A percentile compares a stretch with the other conserved stretches of the same genome.
Conservation (phyloP, 208 protist species). For the Porcisia deanei region DNA sequence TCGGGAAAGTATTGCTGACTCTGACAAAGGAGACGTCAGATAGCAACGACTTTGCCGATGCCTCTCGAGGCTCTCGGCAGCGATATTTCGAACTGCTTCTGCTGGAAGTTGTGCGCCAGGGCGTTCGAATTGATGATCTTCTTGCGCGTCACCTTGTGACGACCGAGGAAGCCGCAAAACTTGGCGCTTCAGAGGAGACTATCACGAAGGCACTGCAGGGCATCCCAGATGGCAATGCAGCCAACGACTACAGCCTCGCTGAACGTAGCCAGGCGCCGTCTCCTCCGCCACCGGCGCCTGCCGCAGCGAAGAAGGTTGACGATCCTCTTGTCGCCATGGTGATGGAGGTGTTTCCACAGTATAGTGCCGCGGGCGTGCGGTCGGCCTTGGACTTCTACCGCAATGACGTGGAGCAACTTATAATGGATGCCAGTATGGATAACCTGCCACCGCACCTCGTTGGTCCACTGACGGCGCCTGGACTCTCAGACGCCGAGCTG, state of each 20-base stretch:
- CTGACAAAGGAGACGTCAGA: slow-evolving; percentile 57
- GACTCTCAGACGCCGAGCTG: slow-evolving; percentile 15
- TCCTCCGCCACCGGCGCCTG: not conserved
- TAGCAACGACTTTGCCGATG: slow-evolving; percentile 78
- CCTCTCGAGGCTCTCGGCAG: slow-evolving; percentile 36
- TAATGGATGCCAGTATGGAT: slow-evolving; percentile 83
- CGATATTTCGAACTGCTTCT: slow-evolving; percentile 81
- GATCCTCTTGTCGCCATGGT: slow-evolving; percentile 75
- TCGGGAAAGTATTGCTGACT: slow-evolving; percentile 58
- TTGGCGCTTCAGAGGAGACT: slow-evolving; percentile 72
- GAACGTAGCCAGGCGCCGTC: not conserved
- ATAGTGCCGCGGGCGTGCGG: slow-evolving; percentile 48
- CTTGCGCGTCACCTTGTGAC: slow-evolving; percentile 65
- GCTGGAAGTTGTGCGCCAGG: slow-evolving; percentile 75
- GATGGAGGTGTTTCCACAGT: slow-evolving; percentile 85
- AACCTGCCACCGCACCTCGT: slow-evolving; percentile 85
- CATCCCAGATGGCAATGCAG: slow-evolving; percentile 7
- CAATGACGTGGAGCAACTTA: slow-evolving; percentile 89
- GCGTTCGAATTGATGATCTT: slow-evolving; percentile 70
- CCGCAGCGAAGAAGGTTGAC: slow-evolving; percentile 4
- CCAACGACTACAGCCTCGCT: not conserved
- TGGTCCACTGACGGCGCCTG: slow-evolving; percentile 36
- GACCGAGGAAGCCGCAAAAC: slow-evolving; percentile 49
- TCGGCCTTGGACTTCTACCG: slow-evolving; percentile 81
- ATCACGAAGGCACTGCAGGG: slow-evolving; percentile 50